These are phyloP conservation scores for Rhodosporidiobolus odoratus DNA, from an alignment of 768 basidiomycete species.

Conservation along the genomic window DNA sequence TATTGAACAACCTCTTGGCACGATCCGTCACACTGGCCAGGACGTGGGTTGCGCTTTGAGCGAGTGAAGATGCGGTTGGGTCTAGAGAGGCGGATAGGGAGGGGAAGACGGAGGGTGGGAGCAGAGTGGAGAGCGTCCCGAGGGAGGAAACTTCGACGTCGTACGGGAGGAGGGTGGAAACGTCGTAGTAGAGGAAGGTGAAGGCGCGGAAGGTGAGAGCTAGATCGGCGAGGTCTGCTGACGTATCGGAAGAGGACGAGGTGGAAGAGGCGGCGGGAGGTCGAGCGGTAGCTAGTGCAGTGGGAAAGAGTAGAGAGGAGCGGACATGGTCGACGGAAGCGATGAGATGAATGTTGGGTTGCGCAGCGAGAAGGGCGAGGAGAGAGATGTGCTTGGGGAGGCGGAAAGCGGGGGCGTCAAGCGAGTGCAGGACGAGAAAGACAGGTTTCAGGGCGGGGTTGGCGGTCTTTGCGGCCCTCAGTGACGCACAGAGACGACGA, in stretches of 20 bases:
- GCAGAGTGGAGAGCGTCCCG: constrained; percentile 28
- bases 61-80: constrained; percentile 20
- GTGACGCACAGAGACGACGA: constrained; percentile 62
- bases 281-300: constrained; percentile 47
- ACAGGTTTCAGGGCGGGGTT: constrained; percentile 50
- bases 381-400: constrained; percentile 59
- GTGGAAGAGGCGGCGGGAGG: not conserved
- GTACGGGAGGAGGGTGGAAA: constrained; percentile 78
- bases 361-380: constrained; percentile 67
- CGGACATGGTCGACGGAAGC: constrained; percentile 84
- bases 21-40: constrained; percentile 80
- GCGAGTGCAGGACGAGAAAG: constrained; percentile 79
- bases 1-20: constrained; percentile 71
- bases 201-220: constrained; percentile 36
- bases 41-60: constrained; percentile 63
- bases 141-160: constrained; percentile 59
- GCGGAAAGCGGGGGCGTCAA: constrained; percentile 71
- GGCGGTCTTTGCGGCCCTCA: constrained; percentile 47
- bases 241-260: constrained; percentile 39
- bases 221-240: constrained; percentile 53
- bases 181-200: constrained; percentile 79
- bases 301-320: constrained; percentile 75
- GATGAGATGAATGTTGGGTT: constrained; percentile 69
- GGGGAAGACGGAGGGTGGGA: constrained; percentile 56
- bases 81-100: constrained; percentile 48